These are phyloP conservation scores for Theileria equi DNA, from an alignment of 169 alveolate genomes.

Conservation along the genomic window DNA sequence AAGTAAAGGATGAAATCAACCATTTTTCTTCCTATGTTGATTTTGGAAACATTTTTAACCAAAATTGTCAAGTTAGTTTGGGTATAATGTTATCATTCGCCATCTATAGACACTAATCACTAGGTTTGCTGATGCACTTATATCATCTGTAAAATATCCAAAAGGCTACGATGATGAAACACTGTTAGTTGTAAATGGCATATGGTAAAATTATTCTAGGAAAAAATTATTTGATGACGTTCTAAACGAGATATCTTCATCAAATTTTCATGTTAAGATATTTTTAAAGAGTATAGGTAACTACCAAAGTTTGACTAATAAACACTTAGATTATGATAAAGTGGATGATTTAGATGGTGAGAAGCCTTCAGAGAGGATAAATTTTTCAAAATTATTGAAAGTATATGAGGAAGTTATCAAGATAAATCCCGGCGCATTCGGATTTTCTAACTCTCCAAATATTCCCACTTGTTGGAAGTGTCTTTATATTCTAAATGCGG, in stretches of 20 bases:
- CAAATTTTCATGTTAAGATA: slow-evolving; percentile 1
- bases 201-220: background rate
- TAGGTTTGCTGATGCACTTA: slow-evolving; percentile 9
- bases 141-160: background rate
- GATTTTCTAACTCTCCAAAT: background rate
- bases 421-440: background rate
- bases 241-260: background rate
- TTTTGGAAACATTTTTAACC: slow-evolving; percentile 12
- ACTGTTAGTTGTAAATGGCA: background rate
- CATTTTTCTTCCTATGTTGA: slow-evolving; percentile 22
- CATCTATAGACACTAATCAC: slow-evolving; percentile 13
- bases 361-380: background rate
- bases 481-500: slow-evolving; percentile 9
- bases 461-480: background rate
- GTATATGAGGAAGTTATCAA: background rate
- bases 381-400: background rate
- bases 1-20: background rate
- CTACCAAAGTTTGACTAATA: background rate
- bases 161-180: background rate
- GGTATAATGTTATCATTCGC: background rate
- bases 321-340: background rate
- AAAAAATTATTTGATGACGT: background rate
- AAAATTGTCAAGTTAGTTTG: slow-evolving; percentile 40
- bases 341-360: too few species aligned
- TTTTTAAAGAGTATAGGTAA: slow-evolving; percentile 14